phyloP scores from a whole-genome alignment of 176 grass and related monocot genomes.

The Luzula sylvatica region DNA sequence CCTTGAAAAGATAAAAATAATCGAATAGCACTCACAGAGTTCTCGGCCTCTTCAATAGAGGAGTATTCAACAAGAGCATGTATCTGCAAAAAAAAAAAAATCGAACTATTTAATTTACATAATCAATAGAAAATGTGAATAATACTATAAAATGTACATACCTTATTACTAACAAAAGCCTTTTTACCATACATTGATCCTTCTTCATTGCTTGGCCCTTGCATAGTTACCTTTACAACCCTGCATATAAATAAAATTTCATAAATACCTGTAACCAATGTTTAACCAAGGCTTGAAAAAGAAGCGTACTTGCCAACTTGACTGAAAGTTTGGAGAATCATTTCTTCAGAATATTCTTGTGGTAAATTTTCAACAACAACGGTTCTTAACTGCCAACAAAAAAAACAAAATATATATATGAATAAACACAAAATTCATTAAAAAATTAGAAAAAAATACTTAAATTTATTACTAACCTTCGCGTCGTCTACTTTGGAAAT shows the following conservation, averaged over 20 bases:
- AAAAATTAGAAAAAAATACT: neutral
- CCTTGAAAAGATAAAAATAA: no score
- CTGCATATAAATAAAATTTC: conserved; percentile 27
- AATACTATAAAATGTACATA: conserved; percentile 20
- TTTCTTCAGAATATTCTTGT: conserved; percentile 46
- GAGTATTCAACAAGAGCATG: conserved; percentile 76
- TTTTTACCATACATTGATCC: conserved; percentile 41
- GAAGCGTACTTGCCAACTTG: conserved; percentile 58
- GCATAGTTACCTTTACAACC: conserved; percentile 56
- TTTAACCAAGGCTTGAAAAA: neutral
- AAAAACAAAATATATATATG: conserved; percentile 9
- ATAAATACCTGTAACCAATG: conserved; percentile 3
- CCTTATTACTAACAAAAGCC: conserved; percentile 49
- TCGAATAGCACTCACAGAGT: conserved; percentile 89
- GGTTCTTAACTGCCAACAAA: conserved; percentile 43
- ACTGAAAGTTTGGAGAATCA: conserved; percentile 50
- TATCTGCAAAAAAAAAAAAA: conserved; percentile 32
- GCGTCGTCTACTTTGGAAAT: conserved; percentile 31
- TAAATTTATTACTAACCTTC: conserved; percentile 24
- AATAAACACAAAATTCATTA: neutral
- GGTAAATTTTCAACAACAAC: conserved; percentile 84
- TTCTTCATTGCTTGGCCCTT: conserved; percentile 39
- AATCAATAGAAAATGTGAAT: neutral
- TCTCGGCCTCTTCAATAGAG: conserved; percentile 47
- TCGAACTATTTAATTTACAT: neutral